Evolutionary conservation across 2,329 filamentous ascomycete genomes (phyloP).

Genomic region (Daldinia eschscholtzii): DNA sequence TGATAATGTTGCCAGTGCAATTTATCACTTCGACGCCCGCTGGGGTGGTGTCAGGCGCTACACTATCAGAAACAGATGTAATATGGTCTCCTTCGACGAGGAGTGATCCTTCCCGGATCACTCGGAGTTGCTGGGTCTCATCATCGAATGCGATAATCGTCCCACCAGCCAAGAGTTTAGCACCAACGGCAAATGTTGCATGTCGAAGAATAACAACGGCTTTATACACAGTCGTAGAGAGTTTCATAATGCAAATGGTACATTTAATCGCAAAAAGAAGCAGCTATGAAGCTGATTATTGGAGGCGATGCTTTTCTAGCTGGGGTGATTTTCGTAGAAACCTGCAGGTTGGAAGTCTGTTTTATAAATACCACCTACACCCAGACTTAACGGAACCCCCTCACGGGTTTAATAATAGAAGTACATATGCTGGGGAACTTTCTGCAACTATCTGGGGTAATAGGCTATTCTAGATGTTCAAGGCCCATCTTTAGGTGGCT

Average conservation of each 20-base stretch:
- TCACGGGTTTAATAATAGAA: not conserved
- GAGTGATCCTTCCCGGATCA: not conserved
- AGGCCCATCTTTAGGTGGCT: not conserved
- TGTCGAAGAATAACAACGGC: not conserved
- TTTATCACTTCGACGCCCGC: not conserved
- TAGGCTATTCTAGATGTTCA: not conserved
- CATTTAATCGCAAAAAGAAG: not conserved
- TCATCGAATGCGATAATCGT: constrained; percentile 2
- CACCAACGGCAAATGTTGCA: not conserved
- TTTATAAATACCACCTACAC: not conserved
- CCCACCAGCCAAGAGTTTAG: not conserved
- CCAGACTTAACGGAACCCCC: not conserved
- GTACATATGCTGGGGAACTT: not conserved
- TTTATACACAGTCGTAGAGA: not conserved
- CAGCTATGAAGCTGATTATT: not conserved
- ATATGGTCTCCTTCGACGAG: constrained; percentile 2
- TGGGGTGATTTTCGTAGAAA: not conserved
- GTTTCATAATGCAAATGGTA: not conserved
- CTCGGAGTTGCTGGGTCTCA: not conserved
- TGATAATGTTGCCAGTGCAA: not conserved
- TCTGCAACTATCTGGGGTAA: not conserved
- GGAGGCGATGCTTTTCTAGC: not conserved
- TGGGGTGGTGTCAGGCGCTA: not conserved
- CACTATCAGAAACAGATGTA: not conserved
- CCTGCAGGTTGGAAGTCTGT: not conserved